These are phyloP conservation scores for Cyberlindnera sargentensis DNA, from an alignment of 805 yeast genomes.

Conservation along the genomic window DNA sequence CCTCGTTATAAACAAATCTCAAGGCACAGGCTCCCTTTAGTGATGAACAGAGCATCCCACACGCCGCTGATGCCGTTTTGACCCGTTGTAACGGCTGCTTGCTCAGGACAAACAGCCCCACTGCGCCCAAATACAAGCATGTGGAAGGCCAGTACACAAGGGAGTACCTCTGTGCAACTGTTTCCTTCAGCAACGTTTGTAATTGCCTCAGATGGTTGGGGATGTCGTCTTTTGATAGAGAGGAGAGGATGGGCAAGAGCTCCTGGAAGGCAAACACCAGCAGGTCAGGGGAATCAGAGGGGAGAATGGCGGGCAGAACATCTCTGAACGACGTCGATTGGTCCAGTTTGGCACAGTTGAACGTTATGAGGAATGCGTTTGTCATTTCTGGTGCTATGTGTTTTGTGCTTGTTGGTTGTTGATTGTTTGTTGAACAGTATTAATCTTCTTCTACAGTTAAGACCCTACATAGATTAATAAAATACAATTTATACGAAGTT, in stretches of 20 bases:
- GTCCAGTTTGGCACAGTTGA: conserved; percentile 51
- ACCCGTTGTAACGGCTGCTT: not conserved
- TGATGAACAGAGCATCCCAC: conserved; percentile 39
- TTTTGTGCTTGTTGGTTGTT: not conserved
- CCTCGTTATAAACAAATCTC: conserved; percentile 32
- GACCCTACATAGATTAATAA: not conserved
- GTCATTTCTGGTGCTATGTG: conserved; percentile 12
- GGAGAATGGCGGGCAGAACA: conserved; percentile 21
- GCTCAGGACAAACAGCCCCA: conserved; percentile 46
- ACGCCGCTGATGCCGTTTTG: conserved; percentile 1
- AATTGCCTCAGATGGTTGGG: conserved; percentile 30
- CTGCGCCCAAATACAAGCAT: conserved; percentile 44
- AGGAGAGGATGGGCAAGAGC: conserved; percentile 48
- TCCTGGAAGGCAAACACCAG: conserved; percentile 66
- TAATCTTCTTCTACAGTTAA: not conserved
- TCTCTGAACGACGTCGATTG: conserved; percentile 25
- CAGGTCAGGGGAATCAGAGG: conserved; percentile 34
- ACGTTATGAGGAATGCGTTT: conserved; percentile 29
- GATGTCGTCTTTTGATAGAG: conserved; percentile 36
- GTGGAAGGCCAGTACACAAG: conserved; percentile 35
- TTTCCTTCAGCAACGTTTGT: conserved; percentile 28
- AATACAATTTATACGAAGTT: not conserved
- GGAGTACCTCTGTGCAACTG: conserved; percentile 31
- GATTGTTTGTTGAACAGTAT: not conserved
- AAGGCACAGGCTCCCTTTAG: conserved; percentile 72